Evolutionary conservation across 495 filamentous ascomycete genomes (phyloP), one percentile per base, ranked within the genome.

Genomic region (Trichoderma asperelloides): DNA sequence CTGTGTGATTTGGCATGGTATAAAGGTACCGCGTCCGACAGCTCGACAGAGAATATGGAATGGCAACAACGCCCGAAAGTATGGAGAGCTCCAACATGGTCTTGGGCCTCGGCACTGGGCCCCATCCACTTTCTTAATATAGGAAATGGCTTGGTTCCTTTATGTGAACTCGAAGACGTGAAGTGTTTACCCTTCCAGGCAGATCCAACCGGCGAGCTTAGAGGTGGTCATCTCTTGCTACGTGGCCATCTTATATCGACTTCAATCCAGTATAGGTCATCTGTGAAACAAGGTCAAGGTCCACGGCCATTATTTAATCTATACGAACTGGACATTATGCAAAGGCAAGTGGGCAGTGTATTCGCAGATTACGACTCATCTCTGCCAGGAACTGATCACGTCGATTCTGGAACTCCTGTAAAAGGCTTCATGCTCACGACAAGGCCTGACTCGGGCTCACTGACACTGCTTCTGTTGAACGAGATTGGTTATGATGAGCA

Each of bases 1-100:
- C 11, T 49, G 4, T 41, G 25, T 1, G 70, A 71, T 18, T 12
- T 71, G 21, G 25, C 66, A 2, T 71, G 70, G 70, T 40, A 62
- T 37, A 47, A 66, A 8, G 63, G 68, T 8, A 15, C 39, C 47
- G 21, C n/a, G 16, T 30, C 55, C 12, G 23, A 27, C 21, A 25
- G 21, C 4, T 21, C 45, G 25, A 37, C 15, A 40, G 21, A 27
- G 33, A 18, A 23, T 4, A 18, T 9, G 0, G 15, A 18, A 57
- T 47, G 66, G 27, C 49, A 15, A 66, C 21, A 66, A 13, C 2
- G 70, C 18, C 33, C 70, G 60, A 13, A 0, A 15, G 16, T 21
- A 39, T 73, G 70, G 70, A 51, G 70, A 23, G 71, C 71, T 12
- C 71, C 71, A 30, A 68, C 71, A 55, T 73, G 71, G 71, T 71